These are phyloP conservation scores for Cryptococcus floricola DNA, from an alignment of 1,284 basidiomycete species.

Conservation along the genomic window DNA sequence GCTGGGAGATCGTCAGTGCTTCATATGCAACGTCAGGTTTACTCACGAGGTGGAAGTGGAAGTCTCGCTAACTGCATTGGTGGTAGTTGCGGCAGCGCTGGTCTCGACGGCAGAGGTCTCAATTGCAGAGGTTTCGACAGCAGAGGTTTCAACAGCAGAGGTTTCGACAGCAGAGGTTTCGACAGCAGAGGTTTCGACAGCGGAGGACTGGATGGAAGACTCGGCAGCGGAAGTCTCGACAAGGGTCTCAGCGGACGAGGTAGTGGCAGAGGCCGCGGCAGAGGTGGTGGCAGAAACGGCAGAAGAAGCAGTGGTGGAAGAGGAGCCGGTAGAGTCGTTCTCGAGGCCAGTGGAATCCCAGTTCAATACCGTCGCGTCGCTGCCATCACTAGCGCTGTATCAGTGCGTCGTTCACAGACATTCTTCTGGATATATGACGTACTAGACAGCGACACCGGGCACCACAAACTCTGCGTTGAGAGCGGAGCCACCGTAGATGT, in stretches of 20 bases:
- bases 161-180: background rate
- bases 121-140: background rate
- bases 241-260: background rate
- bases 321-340: background rate
- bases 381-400: background rate
- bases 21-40: background rate
- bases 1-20: background rate
- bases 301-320: background rate
- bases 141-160: background rate
- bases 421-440: background rate
- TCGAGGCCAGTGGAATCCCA: too few relatives aligned
- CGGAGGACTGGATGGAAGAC: background rate
- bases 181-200: background rate
- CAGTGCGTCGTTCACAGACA: background rate
- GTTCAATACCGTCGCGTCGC: background rate
- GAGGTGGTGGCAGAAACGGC: background rate
- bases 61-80: background rate
- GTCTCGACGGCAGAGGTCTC: background rate
- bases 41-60: background rate
- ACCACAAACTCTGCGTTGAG: conserved; percentile 13
- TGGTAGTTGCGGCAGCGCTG: background rate
- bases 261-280: background rate
- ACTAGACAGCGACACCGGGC: conserved; percentile 20
- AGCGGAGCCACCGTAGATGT: conserved; percentile 9
- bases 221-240: conserved; percentile 1